Conservation (phyloP, 116 monocot genomes). For the Iris pallida region DNA sequence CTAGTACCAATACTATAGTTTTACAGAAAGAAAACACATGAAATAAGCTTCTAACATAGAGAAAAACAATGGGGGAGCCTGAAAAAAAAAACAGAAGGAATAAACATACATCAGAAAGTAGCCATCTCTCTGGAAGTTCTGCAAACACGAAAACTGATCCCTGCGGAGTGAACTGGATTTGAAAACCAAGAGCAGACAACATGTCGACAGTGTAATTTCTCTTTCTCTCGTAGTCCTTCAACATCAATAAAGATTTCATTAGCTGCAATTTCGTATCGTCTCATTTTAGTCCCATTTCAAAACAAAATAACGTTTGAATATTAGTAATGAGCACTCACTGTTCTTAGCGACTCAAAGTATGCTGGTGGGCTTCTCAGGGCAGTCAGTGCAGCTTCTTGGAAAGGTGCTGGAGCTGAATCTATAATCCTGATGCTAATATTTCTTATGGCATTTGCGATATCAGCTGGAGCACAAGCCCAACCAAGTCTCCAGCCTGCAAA, state of each 20-base stretch:
- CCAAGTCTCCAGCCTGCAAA: slow-evolving; percentile 87
- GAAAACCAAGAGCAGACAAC: slow-evolving; percentile 48
- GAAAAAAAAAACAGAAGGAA: not conserved
- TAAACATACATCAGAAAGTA: slow-evolving; percentile 61
- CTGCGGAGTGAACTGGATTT: slow-evolving; percentile 57
- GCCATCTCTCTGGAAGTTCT: slow-evolving; percentile 54
- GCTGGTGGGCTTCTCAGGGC: slow-evolving; percentile 47
- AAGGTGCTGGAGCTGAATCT: slow-evolving; percentile 94
- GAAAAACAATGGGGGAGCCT: not conserved
- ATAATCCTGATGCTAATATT: slow-evolving; percentile 73
- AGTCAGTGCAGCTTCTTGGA: slow-evolving; percentile 88
- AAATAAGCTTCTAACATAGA: not conserved
- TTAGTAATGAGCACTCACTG: slow-evolving; percentile 28
- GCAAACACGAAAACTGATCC: slow-evolving; percentile 81
- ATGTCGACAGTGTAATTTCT: slow-evolving; percentile 53
- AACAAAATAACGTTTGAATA: not conserved
- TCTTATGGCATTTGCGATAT: slow-evolving; percentile 78
- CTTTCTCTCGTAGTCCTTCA: slow-evolving; percentile 77
- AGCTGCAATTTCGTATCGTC: not conserved
- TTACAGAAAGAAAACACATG: not conserved
- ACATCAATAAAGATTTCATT: slow-evolving; percentile 5
- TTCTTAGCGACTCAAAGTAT: slow-evolving; percentile 55
- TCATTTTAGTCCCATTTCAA: not conserved
- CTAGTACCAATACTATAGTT: not conserved
- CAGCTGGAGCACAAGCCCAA: slow-evolving; percentile 72